phyloP scores from a whole-genome alignment of 2,329 filamentous ascomycete species.

The Gliomastix tumulicola region DNA sequence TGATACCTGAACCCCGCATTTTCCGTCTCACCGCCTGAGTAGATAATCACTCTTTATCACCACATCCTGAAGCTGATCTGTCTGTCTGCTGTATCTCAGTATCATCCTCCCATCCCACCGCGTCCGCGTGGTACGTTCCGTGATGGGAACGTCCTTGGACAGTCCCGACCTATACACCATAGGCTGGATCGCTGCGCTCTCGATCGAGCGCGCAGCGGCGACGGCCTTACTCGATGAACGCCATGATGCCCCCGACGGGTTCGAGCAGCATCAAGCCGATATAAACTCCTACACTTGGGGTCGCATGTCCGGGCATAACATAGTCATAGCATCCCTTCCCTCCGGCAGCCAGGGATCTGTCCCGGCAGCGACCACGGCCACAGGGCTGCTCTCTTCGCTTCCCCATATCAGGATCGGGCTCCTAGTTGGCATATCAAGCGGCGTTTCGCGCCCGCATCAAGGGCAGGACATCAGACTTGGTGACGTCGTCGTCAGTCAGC shows the following conservation, averaged over 20 bases:
- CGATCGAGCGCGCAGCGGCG: slow-evolving; percentile 14
- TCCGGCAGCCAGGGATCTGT: slow-evolving; percentile 8
- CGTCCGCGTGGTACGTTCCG: no score
- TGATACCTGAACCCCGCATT: no score
- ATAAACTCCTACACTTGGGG: slow-evolving; percentile 16
- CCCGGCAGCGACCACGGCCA: slow-evolving; percentile 7
- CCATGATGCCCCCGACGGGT: slow-evolving; percentile 2
- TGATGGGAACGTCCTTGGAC: no score
- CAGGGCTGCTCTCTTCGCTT: no score
- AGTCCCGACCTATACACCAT: no score
- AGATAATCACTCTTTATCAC: no score
- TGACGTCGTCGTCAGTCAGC: slow-evolving; percentile 13
- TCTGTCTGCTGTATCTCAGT: no score
- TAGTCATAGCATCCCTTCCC: slow-evolving; percentile 17
- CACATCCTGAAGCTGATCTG: no score
- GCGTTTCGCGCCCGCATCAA: slow-evolving; percentile 5
- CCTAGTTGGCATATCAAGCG: slow-evolving; percentile 15
- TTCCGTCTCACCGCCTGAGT: no score
- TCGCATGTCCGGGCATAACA: slow-evolving; percentile 13
- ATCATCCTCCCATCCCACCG: no score
- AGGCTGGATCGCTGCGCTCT: slow-evolving; percentile 15
- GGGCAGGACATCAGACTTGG: slow-evolving; percentile 23
- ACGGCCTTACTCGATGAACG: slow-evolving; percentile 15
- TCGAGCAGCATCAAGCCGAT: slow-evolving; percentile 9
- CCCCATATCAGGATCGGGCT: no score